phyloP scores from a whole-genome alignment of 257 asterid genomes.

The Solanum ossicruentum region DNA sequence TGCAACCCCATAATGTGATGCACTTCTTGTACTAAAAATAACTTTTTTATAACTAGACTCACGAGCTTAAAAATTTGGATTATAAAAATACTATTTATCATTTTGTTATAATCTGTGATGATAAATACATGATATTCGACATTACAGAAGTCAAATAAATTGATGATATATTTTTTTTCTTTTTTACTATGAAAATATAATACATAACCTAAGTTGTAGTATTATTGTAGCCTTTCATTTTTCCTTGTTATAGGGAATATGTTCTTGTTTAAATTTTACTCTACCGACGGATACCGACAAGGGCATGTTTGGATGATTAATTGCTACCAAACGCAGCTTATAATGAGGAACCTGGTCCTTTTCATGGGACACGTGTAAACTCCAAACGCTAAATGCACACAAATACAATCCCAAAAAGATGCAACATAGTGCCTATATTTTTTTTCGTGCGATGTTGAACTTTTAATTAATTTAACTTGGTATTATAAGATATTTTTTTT shows the following conservation, averaged over 20 bases:
- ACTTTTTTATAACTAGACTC: too few species aligned
- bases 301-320: not conserved
- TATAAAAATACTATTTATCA: not conserved
- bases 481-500: too few species aligned
- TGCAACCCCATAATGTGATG: too few species aligned
- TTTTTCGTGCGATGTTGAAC: too few species aligned
- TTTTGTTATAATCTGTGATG: not conserved
- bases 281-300: constrained; percentile 29
- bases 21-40: too few species aligned
- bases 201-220: not conserved
- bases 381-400: too few species aligned
- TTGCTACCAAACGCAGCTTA: not conserved
- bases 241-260: not conserved
- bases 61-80: too few species aligned
- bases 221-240: not conserved
- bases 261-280: not conserved
- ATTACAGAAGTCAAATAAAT: not conserved
- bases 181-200: not conserved
- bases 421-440: too few species aligned
- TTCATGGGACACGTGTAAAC: constrained; percentile 8
- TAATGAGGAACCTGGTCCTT: not conserved
- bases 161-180: not conserved
- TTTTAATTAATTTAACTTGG: too few species aligned
- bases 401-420: too few species aligned
- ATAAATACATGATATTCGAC: not conserved